These are phyloP conservation scores for Ziziphus jujuba DNA, from an alignment of 306 rosid genomes.

Conservation along the genomic window DNA sequence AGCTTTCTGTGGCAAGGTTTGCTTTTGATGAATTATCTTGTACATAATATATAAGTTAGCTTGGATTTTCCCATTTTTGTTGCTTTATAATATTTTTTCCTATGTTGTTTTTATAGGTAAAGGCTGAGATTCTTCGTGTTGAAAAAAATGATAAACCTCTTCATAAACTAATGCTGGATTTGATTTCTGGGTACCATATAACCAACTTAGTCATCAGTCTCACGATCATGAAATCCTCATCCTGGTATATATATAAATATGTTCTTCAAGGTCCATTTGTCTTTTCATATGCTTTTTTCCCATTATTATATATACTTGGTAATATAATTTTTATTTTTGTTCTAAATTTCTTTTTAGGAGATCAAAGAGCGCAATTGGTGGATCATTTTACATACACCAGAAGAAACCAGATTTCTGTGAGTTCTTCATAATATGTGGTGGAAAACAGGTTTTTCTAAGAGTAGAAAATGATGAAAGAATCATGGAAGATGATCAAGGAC, in stretches of 20 bases:
- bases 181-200: slow-evolving; percentile 53
- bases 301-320: background rate
- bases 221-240: slow-evolving; percentile 65
- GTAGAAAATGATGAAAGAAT: slow-evolving; percentile 53
- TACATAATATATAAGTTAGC: background rate
- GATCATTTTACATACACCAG: slow-evolving; percentile 61
- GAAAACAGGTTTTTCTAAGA: slow-evolving; percentile 63
- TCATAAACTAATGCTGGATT: slow-evolving; percentile 53
- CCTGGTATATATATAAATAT: slow-evolving; percentile 20
- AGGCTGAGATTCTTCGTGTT: slow-evolving; percentile 47
- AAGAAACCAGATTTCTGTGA: slow-evolving; percentile 74
- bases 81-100: background rate
- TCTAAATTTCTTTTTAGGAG: slow-evolving; percentile 49
- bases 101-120: slow-evolving; percentile 40
- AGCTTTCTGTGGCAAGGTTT: slow-evolving; percentile 68
- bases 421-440: slow-evolving; percentile 66
- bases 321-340: background rate
- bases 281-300: background rate
- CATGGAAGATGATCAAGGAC: slow-evolving; percentile 65
- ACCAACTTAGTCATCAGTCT: slow-evolving; percentile 70
- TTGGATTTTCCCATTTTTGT: background rate
- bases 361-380: slow-evolving; percentile 63
- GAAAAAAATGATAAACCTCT: slow-evolving; percentile 59
- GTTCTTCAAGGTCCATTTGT: background rate
- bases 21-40: background rate